Base-by-base conservation (phyloP, 2,329 filamentous ascomycete genomes). In the Diplodia corticola region DNA sequence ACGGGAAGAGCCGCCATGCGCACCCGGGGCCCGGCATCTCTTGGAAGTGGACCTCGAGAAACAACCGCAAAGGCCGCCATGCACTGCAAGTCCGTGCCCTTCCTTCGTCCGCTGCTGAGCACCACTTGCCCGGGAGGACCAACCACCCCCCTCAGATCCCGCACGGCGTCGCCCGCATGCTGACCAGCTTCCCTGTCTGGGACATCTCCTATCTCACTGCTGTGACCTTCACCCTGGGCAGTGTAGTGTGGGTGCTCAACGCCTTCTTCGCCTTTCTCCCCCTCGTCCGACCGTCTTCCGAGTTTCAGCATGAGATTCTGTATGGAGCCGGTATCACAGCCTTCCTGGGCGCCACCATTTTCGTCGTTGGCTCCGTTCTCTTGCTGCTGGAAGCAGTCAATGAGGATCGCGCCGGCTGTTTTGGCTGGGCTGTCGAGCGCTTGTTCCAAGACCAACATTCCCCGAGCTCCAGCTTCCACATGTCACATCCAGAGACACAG, bases 381-480 rank as follows among this genome's bases (percentile, higher is more conserved):
- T 79, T 91, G 28, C 80, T 91, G 75, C 77, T 89, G 1, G 89
- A 91, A 74, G 88, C 88, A 3, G 80, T 90, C n/a, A 91, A 91
- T 72, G 86, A 88, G 71, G 86, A 89, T 70, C 80, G 84, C 13
- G 78, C 83, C 0, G 86, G 84, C 13, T 91, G 88, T 73, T 91
- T 91, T 72, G 88, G 89, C 3, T 91, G 88, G 88, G 88, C 88
- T 0, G 70, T 91, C 1, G 84, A 89, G 69, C 40, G 28, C 22
- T 28, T 55, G 7, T 48, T 65, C 1, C 78, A 78, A 48, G 73
- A 74, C 55, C 71, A 71, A 35, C 33, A 12, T 15, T 44, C 61
- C 7, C 26, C n/a, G 67, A 69, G 20, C 68, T 69, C 55, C 4
- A n/a, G 15, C 30, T 30, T 9, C 24, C 55, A 30, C 20, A 20